Evolutionary conservation across 345 rosid species (phyloP).

Genomic region (Excoecaria cochinchinensis): DNA sequence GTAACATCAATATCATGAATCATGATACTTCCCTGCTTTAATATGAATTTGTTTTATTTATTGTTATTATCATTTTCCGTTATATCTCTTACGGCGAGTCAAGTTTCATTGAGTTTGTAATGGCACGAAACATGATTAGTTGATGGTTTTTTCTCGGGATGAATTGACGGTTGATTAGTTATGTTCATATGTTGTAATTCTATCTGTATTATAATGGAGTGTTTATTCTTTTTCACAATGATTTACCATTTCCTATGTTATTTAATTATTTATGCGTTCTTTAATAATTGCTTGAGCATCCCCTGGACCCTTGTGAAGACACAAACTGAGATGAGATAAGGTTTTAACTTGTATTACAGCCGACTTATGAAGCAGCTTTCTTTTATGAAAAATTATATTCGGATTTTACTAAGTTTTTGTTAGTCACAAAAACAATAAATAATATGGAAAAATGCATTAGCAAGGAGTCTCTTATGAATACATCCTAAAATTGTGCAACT

Average conservation of each 20-base stretch:
- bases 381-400: too few species aligned
- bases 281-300: too few species aligned
- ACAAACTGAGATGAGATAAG: too few species aligned
- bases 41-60: neutral
- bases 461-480: too few species aligned
- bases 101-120: neutral
- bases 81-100: neutral
- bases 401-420: too few species aligned
- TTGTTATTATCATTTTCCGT: neutral
- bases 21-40: neutral
- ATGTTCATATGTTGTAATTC: constrained; percentile 7
- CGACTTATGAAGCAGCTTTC: too few species aligned
- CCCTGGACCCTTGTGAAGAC: too few species aligned
- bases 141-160: neutral
- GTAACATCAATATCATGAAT: constrained; percentile 47
- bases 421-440: too few species aligned
- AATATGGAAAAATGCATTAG: too few species aligned
- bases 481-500: too few species aligned
- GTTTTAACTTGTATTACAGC: too few species aligned
- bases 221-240: neutral
- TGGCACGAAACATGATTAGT: neutral
- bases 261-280: neutral
- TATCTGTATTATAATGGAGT: constrained; percentile 1
- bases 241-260: neutral
- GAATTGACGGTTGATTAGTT: neutral